A percentile compares a stretch with the other conserved stretches of the same genome.
These are phyloP conservation scores for Erysiphe pulchra DNA, from an alignment of 2,329 filamentous ascomycete genomes.

Conservation along the genomic window DNA sequence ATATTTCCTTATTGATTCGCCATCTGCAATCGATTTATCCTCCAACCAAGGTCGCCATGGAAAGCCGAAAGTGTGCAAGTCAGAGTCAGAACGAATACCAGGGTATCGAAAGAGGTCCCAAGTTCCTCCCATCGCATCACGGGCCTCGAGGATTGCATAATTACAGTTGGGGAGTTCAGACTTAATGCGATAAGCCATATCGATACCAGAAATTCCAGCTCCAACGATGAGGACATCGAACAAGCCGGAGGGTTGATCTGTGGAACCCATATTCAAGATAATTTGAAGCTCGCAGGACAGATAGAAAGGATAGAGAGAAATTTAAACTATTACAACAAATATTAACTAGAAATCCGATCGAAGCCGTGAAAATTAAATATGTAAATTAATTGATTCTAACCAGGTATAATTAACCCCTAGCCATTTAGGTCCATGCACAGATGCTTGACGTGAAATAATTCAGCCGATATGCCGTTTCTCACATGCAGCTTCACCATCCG, in stretches of 20 bases:
- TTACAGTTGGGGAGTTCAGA: slow-evolving; percentile 23
- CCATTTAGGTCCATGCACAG: too few relatives aligned
- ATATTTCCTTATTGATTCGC: slow-evolving; percentile 26
- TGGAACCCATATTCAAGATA: neutral
- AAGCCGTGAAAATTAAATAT: too few relatives aligned
- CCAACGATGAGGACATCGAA: slow-evolving; percentile 39
- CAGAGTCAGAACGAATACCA: slow-evolving; percentile 38
- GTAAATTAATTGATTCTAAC: too few relatives aligned
- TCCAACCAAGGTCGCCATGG: slow-evolving; percentile 42
- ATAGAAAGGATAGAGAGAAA: too few relatives aligned
- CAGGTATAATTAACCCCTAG: too few relatives aligned
- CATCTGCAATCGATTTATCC: slow-evolving; percentile 23
- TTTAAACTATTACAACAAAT: too few relatives aligned
- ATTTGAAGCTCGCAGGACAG: too few relatives aligned
- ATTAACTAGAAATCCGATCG: too few relatives aligned
- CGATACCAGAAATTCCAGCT: slow-evolving; percentile 52
- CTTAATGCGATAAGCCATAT: slow-evolving; percentile 45
- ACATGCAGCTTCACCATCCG: too few relatives aligned
- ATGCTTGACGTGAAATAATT: too few relatives aligned
- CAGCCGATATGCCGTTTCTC: too few relatives aligned
- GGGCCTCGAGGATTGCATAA: slow-evolving; percentile 43
- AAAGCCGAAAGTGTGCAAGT: slow-evolving; percentile 38
- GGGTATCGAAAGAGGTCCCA: slow-evolving; percentile 61
- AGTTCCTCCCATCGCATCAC: slow-evolving; percentile 43
- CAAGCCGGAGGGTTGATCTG: neutral